Percentiles rank a stretch among this genome's conserved stretches.
Evolutionary conservation across 768 basidiomycete genomes (phyloP).

Genomic region (Russula virescens): DNA sequence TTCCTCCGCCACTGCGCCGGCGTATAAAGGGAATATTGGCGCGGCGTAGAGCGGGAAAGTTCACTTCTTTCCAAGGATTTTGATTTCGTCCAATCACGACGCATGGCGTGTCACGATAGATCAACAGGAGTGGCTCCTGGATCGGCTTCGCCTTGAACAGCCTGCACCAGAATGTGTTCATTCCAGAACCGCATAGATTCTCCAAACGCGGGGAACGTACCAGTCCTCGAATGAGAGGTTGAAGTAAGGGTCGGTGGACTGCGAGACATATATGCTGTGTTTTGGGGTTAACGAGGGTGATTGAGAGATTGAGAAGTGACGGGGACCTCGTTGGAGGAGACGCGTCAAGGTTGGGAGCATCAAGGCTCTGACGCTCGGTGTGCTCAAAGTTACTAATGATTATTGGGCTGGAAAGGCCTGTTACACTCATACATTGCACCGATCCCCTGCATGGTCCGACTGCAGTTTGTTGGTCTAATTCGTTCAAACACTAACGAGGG

Average conservation of each 20-base stretch:
- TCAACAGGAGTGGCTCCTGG: slow-evolving; percentile 65
- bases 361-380: too few species aligned
- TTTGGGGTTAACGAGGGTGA: slow-evolving; percentile 13
- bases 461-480: slow-evolving; percentile 1
- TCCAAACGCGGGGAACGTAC: slow-evolving; percentile 38
- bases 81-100: slow-evolving; percentile 95
- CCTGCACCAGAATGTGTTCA: slow-evolving; percentile 41
- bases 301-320: slow-evolving; percentile 14
- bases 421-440: not conserved
- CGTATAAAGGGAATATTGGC: slow-evolving; percentile 70
- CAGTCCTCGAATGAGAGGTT: slow-evolving; percentile 91
- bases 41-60: slow-evolving; percentile 51
- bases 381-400: too few species aligned
- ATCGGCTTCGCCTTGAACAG: slow-evolving; percentile 72
- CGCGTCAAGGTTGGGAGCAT: slow-evolving; percentile 29
- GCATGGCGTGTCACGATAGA: slow-evolving; percentile 85
- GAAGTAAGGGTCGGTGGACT: slow-evolving; percentile 77
- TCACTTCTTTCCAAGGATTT: slow-evolving; percentile 98
- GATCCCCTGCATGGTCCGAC: not conserved
- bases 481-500: not conserved
- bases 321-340: slow-evolving; percentile 10
- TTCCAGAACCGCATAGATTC: slow-evolving; percentile 28
- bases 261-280: slow-evolving; percentile 67
- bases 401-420: too few species aligned
- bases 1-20: slow-evolving; percentile 87